Conservation (phyloP, 495 filamentous ascomycete species). For the Amphirosellinia nigrospora region DNA sequence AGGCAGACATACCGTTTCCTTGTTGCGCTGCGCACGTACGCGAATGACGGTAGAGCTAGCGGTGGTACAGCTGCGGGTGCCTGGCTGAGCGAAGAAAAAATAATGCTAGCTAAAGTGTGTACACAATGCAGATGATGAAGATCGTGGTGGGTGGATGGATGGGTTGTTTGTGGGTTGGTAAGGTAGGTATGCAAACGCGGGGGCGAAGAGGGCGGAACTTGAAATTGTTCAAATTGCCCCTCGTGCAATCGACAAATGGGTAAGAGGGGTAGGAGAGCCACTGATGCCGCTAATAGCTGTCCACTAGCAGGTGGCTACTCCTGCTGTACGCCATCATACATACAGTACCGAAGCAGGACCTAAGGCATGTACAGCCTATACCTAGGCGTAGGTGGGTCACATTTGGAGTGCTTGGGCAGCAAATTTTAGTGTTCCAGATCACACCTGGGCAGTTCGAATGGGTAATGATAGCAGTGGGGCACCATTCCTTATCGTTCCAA, state of each 20-base stretch:
- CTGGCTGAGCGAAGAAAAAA: constrained; percentile 14
- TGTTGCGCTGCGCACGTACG: constrained; percentile 2
- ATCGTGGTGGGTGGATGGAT: constrained; percentile 9
- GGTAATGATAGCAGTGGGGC: background rate
- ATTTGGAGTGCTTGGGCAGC: constrained; percentile 13
- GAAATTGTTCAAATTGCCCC: constrained; percentile 25
- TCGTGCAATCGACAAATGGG: constrained; percentile 21
- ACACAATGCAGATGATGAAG: constrained; percentile 14
- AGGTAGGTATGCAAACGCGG: constrained; percentile 24
- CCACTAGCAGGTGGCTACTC: constrained; percentile 1
- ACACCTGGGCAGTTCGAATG: background rate
- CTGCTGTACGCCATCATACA: background rate
- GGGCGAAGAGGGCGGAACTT: constrained; percentile 20
- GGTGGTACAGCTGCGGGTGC: constrained; percentile 1
- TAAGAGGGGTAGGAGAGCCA: constrained; percentile 2
- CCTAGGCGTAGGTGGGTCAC: background rate
- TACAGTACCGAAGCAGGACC: background rate
- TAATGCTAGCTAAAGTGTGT: constrained; percentile 7
- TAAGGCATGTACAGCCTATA: background rate
- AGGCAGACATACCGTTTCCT: constrained; percentile 26
- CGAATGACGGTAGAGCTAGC: background rate
- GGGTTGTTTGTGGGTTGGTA: background rate
- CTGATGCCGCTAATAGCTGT: constrained; percentile 1
- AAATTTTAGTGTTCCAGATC: background rate
- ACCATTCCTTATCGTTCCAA: background rate